Evolutionary conservation across 768 basidiomycete species (phyloP), one percentile per base, ranked within the genome.

Genomic region (Xerocomellus dryophilus): DNA sequence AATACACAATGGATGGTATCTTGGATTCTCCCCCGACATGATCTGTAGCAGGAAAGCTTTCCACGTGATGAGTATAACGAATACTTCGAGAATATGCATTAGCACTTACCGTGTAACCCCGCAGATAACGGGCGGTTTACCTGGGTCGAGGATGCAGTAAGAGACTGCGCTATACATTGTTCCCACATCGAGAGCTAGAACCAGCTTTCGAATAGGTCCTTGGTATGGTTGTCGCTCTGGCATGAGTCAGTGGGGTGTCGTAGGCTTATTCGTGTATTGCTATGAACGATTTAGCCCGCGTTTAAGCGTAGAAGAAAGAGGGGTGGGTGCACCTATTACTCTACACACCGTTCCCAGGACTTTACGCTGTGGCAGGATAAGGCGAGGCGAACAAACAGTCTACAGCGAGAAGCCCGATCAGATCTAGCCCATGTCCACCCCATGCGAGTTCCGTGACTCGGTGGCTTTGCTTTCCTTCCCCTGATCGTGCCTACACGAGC

Each of bases 141-240:
- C 70, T 32, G 70, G 68, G 45, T 62, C 60, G 17, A 71, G 68
- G 35, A 71, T 62, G 39, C 65, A 60, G 54, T 81, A 81, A 0
- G 76, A 78, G 9, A 81, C 69, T 4, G 78, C 78, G 32, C 79
- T 80, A 43, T 66, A 80, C 3, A 78, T 81, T 2, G 77, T 82
- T 8, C 81, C 81, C 2, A 82, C 63, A 51, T 82, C 81, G 35
- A 82, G 77, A 0, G 78, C 78, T 23, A 82, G 56, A 5, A 81
- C 74, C 7, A 82, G 66, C 52, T 74, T 75, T 36, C 74, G 73
- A 29, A 60, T 53, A 8, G 67, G n/a, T 17, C 80, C 81, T 29
- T 59, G 62, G 66, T 76, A 79, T 2, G 73, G 71, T 31, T 66
- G 58, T 61, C 76, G 59, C 43, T 62, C 61, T 41, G 59, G 61